Evolutionary conservation across 2,329 filamentous ascomycete species (phyloP), one percentile per base, ranked within the genome.

Genomic region (Fusarium newnesense): DNA sequence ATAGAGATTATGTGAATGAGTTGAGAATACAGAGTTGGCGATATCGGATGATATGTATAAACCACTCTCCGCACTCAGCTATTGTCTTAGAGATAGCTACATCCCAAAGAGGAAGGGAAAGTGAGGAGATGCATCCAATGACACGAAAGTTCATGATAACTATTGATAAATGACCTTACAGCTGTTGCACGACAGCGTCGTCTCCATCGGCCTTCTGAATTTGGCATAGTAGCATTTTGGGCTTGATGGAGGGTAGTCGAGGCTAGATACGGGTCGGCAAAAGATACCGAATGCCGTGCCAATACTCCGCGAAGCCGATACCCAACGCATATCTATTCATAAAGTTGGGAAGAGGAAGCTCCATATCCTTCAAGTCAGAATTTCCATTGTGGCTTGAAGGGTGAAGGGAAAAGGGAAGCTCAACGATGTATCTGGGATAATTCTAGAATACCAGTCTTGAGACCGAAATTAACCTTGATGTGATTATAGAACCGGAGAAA

Each of bases 141-240:
- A 26, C 18, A 59, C 21, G 16, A 39, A 26, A 37, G 24, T 24
- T 36, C 21, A 40, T 47, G 67, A 60, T 66, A 64, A 30, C 39
- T n/a, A 18, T 21, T 61, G 58, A 60, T 59, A 44, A 30, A 52
- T 30, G 18, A 19, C 19, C 42, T 30, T 52, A 18, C 19, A 10
- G 10, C 49, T 3, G 54, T 37, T 34, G 39, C 44, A 60, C 26
- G 6, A 36, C 37, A 30, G 24, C n/a, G 19, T 28, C 6, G 42
- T 74, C 71, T 74, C 71, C 71, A 74, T 74, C 67, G 72, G 59
- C 67, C 71, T 74, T 18, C 71, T 65, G 11, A 10, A 44, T 72
- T 21, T 12, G 68, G 71, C 39, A 56, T 72, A 72, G 71, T 49
- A 18, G 10, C 18, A 42, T 26, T 26, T 15, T 34, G 37, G 37